Conservation (phyloP, 306 rosid species). For the Quercus robur region DNA sequence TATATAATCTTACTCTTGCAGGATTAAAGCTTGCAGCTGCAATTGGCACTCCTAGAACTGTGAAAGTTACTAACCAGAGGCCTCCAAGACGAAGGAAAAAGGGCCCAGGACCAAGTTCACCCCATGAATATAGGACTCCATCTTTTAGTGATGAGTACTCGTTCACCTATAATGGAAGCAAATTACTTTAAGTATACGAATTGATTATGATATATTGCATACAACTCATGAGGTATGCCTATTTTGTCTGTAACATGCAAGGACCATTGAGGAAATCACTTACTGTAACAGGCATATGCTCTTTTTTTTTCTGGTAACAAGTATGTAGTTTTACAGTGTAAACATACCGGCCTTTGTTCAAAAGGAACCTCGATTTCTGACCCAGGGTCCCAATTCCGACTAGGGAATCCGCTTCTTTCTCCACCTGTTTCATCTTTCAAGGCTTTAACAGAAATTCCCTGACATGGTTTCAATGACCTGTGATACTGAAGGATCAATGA, state of each 20-base stretch:
- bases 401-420: constrained; percentile 63
- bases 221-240: neutral
- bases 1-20: constrained; percentile 56
- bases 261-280: neutral
- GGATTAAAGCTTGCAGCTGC: constrained; percentile 98
- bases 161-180: constrained; percentile 60
- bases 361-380: constrained; percentile 89
- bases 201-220: neutral
- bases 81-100: constrained; percentile 94
- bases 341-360: constrained; percentile 89
- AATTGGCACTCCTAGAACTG: constrained; percentile 72
- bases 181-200: neutral
- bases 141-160: constrained; percentile 90
- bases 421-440: constrained; percentile 68
- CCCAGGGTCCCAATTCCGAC: constrained; percentile 86
- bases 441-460: constrained; percentile 48
- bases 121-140: constrained; percentile 81
- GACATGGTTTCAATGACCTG: constrained; percentile 32
- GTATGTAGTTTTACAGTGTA: neutral
- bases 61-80: constrained; percentile 81
- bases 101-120: constrained; percentile 80
- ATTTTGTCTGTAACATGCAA: neutral
- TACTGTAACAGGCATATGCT: neutral
- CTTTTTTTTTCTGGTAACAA: neutral
- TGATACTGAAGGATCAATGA: constrained; percentile 45